Evolutionary conservation across 2,329 filamentous ascomycete species (phyloP), one percentile per base, ranked within the genome.

Genomic region (Claviceps capensis): DNA sequence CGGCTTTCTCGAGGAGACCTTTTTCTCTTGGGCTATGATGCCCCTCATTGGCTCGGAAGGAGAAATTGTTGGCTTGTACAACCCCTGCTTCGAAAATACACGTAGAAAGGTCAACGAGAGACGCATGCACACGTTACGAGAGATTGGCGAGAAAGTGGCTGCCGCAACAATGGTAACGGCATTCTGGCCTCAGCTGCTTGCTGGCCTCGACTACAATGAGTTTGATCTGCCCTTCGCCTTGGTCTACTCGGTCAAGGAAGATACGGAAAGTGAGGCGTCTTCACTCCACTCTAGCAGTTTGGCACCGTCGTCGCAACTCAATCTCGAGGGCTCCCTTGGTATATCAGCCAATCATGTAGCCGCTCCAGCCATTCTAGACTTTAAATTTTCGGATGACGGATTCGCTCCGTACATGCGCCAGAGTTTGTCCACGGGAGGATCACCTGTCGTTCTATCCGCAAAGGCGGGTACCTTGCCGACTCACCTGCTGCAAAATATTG

Each of bases 11-110:
- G 86, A 94, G 65, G 87, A 93, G 62, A 82, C 85, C 0, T 91
- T 86, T 62, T 91, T 91, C 63, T 86, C 83, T 13, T 91, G 86
- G 86, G 86, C 82, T 1, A 81, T 91, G 43, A 83, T 91, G 26
- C 87, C 87, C 0, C 73, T 91, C 55, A 78, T 91, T 1, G 86
- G 86, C 3, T 74, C 76, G 41, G 83, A 89, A 54, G 87, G 87
- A 2, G 78, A 78, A 13, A 84, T 90, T 7, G 79, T 86, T 55
- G 86, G 85, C 2, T 66, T 91, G 0, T 90, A 88, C 63, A 90
- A 90, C 60, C 86, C 86, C 2, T 79, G 83, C 0, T 91, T 90
- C 57, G 87, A 93, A 58, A 88, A 89, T 61, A 93, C 87, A 1
- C 70, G 85, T 22, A 76, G 86, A 19, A 87, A 86, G 60, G 81